These are phyloP conservation scores for Pigoraptor vietnamica DNA, from an alignment of 78 protist species.

Conservation along the genomic window DNA sequence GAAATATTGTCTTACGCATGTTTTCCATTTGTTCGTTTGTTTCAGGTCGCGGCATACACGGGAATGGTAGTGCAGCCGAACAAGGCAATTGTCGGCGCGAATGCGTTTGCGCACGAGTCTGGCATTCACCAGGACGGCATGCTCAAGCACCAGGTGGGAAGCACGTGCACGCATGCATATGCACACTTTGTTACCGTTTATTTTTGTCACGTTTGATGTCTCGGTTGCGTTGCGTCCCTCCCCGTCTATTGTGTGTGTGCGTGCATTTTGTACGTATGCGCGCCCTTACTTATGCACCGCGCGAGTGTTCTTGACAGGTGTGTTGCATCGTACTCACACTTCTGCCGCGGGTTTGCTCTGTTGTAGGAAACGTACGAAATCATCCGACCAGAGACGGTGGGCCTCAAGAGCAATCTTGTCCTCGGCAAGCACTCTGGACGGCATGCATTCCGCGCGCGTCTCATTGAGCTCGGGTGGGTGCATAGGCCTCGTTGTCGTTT, in stretches of 20 bases:
- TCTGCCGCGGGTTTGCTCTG: too few species aligned
- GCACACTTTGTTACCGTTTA: too few species aligned
- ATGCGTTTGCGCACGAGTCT: slow-evolving; percentile 72
- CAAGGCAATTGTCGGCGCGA: slow-evolving; percentile 71
- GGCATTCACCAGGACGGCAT: slow-evolving; percentile 66
- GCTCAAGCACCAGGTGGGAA: background rate
- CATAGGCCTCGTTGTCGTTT: background rate
- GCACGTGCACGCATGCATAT: background rate
- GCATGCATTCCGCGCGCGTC: slow-evolving; percentile 34
- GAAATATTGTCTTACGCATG: background rate
- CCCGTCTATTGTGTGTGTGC: too few species aligned
- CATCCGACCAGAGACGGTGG: slow-evolving; percentile 47
- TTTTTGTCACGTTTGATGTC: too few species aligned
- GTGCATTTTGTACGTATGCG: too few species aligned
- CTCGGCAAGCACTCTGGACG: slow-evolving; percentile 61
- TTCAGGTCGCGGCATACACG: background rate
- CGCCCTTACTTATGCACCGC: too few species aligned
- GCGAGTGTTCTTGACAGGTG: background rate
- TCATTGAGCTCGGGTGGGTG: slow-evolving; percentile 29
- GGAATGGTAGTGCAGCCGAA: slow-evolving; percentile 49
- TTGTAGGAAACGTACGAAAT: slow-evolving; percentile 58
- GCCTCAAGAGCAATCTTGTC: slow-evolving; percentile 26
- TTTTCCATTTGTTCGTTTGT: background rate
- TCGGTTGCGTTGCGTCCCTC: too few species aligned
- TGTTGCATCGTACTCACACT: background rate